Evolutionary conservation across 2,329 filamentous ascomycete species (phyloP).

Genomic region (Epichloe hybrida): DNA sequence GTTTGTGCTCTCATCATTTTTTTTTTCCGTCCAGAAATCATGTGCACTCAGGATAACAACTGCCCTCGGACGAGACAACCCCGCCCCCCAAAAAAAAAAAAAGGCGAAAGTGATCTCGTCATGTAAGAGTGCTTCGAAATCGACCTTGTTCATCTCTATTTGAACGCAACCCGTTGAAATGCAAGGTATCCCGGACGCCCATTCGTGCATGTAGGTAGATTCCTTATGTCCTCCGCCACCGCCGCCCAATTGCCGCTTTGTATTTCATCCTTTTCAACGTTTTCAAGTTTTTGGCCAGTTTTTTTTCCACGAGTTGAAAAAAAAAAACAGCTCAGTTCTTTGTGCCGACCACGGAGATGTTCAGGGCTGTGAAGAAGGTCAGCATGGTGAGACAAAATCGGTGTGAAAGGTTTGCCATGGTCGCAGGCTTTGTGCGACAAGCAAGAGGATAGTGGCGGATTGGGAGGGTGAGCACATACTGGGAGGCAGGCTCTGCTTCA

Average conservation of each 20-base stretch:
- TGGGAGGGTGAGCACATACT: conserved; percentile 47
- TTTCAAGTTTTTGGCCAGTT: conserved; percentile 5
- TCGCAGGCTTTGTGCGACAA: no score
- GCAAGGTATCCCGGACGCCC: conserved; percentile 44
- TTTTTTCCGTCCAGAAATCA: no score
- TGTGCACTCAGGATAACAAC: no score
- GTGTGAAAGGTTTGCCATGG: no score
- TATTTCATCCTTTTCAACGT: conserved; percentile 11
- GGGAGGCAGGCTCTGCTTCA: conserved; percentile 96
- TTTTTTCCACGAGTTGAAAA: background rate
- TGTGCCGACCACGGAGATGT: conserved; percentile 41
- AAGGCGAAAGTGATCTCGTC: no score
- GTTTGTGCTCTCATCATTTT: no score
- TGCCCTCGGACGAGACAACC: no score
- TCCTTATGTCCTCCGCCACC: conserved; percentile 16
- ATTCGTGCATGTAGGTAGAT: conserved; percentile 28
- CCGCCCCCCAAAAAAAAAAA: no score
- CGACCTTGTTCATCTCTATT: conserved; percentile 23
- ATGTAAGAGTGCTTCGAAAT: conserved; percentile 18
- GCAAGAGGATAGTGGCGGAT: background rate
- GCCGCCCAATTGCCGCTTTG: conserved; percentile 1
- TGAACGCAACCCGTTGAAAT: conserved; percentile 26
- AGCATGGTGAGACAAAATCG: no score
- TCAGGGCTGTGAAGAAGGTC: conserved; percentile 25
- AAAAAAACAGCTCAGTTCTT: conserved; percentile 27